Evolutionary conservation across 139 green algal genomes (phyloP), one percentile per base, ranked within the genome.

Genomic region (Chlorella sorokiniana): DNA sequence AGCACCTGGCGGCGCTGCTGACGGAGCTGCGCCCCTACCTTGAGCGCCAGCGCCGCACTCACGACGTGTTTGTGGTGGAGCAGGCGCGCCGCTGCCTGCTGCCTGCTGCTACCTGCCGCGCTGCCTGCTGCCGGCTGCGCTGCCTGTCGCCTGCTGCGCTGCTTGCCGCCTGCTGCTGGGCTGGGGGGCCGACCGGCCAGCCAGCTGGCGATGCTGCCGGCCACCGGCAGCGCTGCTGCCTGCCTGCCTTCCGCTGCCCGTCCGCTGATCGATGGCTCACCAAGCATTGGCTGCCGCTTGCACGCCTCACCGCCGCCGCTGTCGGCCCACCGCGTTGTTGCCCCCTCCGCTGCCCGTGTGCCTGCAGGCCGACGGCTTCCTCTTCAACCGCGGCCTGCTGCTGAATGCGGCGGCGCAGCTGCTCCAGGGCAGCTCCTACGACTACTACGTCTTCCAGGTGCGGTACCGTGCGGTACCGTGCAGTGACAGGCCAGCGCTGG

Each of bases 341-440:
- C 25, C 52, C 52, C 52, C 52, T 61, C 52, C 52, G 22, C 65
- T 31, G 40, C 35, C n/a, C 42, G n/a, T 59, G 3, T 0, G 9
- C 16, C 48, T 67, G 62, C 52, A 84, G 79, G 52, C 37, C 20
- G 79, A 84, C 54, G 6, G 0, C 10, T 64, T 56, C 22, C 75
- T 76, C 11, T 88, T 88, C 79, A 90, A 90, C 29, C 69, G 86
- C 9, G 86, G 86, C 6, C 67, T 71, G 38, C 70, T 89, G 69
- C 79, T 89, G 31, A 89, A 89, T 44, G 83, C 75, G 20, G 86
- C 73, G 3, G 70, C 73, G 16, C 79, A 77, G 76, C 76, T 88
- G 42, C 52, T 88, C 51, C 29, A 64, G 35, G 79, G 79, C 23
- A 80, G 54, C 65, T 52, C 27, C 7, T 86, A 86, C 45, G 86